Base-by-base conservation (phyloP, 805 yeast genomes). In the Debaryomyces prosopidis region DNA sequence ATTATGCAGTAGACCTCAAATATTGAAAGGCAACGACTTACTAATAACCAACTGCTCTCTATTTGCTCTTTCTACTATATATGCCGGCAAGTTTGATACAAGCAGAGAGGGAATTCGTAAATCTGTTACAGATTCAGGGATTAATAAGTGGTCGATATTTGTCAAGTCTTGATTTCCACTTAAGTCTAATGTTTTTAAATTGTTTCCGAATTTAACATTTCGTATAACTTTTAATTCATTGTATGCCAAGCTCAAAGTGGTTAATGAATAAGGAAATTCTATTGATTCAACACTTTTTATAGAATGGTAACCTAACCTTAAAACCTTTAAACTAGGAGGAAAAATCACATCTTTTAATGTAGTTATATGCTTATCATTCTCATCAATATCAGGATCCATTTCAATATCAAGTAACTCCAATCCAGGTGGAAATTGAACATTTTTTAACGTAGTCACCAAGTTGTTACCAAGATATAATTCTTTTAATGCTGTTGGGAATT, bases 381-480 rank as follows among this genome's bases (percentile, higher is more conserved):
- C 76, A 20, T 68, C 69, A 12, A 50, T 43, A 35, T 69, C 66
- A 1, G 76, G 76, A 39, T 70, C 73, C 69, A 68, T 69, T 35
- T 69, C 71, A 32, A 73, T 44, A 45, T 73, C 75, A 34, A 73
- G 54, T n/a, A 69, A 62, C 47, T 71, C 69, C 20, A 73, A 54
- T 3, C 63, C 53, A 2, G 60, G 44, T 0, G 77, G 77, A 43
- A 73, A 72, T 31, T 54, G 61, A 6, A 73, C 76, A 48, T 73
- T 73, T 45, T 72, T 73, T 37, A 73, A 54, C 1, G 77, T 71
- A n/a, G 77, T 72, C 39, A 73, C 62, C 44, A 69, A 44, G 52
- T 73, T 73, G 48, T 71, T 69, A 4, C 77, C 76, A 30, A 73
- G 49, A 46, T 69, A 66, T 17, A 73, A 55, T 49, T 70, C 66